Conservation (phyloP, 768 basidiomycete species). For the Tulasnella sp. region DNA sequence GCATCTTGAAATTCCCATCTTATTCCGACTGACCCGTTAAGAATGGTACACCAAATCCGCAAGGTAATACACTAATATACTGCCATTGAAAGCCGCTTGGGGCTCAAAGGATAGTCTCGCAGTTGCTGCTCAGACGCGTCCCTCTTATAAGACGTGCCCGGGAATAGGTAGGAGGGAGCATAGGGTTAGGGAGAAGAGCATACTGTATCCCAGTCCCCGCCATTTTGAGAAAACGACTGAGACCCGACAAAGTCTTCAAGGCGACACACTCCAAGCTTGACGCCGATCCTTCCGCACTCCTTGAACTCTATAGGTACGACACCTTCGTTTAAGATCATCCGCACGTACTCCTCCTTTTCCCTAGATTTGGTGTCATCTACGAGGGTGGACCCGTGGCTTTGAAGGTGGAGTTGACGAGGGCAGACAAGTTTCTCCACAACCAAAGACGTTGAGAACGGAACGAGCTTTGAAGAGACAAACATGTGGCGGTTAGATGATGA, state of each 20-base stretch:
- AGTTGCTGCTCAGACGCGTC: no score
- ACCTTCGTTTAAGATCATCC: constrained; percentile 31
- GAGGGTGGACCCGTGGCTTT: neutral
- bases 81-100: no score
- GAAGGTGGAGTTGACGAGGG: neutral
- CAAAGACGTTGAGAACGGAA: constrained; percentile 30
- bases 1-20: no score
- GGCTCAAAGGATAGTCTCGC: no score
- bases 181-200: neutral
- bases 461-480: constrained; percentile 32
- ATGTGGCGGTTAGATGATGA: constrained; percentile 3
- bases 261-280: constrained; percentile 22
- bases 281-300: constrained; percentile 25
- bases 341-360: constrained; percentile 23
- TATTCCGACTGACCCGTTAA: no score
- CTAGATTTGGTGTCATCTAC: neutral
- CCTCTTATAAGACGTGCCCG: no score
- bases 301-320: constrained; percentile 9
- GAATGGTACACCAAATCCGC: no score
- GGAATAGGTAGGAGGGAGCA: neutral
- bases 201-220: constrained; percentile 25
- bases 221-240: constrained; percentile 24
- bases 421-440: constrained; percentile 36
- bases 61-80: no score
- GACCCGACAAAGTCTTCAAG: constrained; percentile 24